Base-by-base conservation (phyloP, 306 rosid genomes). In the Cucumis cinereus region DNA sequence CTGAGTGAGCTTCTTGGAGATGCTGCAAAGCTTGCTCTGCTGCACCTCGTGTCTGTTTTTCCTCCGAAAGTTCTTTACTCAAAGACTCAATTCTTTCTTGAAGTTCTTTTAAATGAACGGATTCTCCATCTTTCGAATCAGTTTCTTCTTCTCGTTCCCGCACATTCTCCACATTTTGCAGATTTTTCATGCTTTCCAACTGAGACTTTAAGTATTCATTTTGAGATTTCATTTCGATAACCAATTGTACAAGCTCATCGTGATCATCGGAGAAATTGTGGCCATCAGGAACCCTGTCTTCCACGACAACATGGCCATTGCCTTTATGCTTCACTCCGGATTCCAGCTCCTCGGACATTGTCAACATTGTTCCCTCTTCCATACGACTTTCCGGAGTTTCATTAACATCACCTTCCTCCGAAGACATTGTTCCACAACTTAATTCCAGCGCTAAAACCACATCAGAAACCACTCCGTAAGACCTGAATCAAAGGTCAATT, bases 21-120 rank as follows among this genome's bases (percentile, higher is more conserved):
- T 92, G 99, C 90, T 95, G 87, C 85, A 95, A 75, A 79, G 98
- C 96, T 81, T 79, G 90, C 78, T 95, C 99, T 0, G 98, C 90
- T 15, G 99, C 97, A 64, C 78, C 84, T 69, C 97, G 91, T 15
- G 97, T 95, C 79, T 89, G 91, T 49, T 84, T 95, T 83, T 95
- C 98, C 79, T 86, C 92, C 81, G 78, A 30, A 78, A 95, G 92
- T 60, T 89, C 89, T 77, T 76, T 84, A 74, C 79, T 86, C 77
- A 95, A 86, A 15, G 80, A 79, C 58, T 88, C 85, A 61, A 95
- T 79, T 79, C 59, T 87, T 80, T 79, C 87, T 68, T 68, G 89
- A 66, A 90, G 90, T 67, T 85, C 87, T 76, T 83, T 85, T 77
- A 77, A 84, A 60, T 77, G 75, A 68, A 83, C 80, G 57, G 89